These are phyloP conservation scores for Candida qinlingensis DNA, from an alignment of 805 yeast genomes.

Conservation along the genomic window DNA sequence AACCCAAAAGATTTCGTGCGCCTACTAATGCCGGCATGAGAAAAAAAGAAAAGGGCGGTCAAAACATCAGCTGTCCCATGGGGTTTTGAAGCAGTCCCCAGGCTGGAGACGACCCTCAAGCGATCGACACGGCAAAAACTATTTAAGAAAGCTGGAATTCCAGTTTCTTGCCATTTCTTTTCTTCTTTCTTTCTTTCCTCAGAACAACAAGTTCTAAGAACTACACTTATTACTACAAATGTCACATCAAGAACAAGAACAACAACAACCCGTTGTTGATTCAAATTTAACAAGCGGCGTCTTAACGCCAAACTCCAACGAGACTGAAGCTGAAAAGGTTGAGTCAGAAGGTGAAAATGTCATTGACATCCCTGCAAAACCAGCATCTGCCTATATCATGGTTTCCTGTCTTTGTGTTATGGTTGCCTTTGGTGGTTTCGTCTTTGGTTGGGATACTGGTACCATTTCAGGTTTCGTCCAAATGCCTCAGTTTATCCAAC, in stretches of 20 bases:
- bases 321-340: conserved; percentile 12
- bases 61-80: conserved; percentile 4
- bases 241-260: conserved; percentile 14
- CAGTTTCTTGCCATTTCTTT: neutral
- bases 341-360: conserved; percentile 8
- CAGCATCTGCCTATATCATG: conserved; percentile 24
- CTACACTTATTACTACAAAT: neutral
- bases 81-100: neutral
- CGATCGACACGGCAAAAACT: neutral
- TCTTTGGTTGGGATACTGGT: conserved; percentile 80
- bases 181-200: neutral
- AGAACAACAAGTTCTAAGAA: neutral
- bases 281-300: conserved; percentile 16
- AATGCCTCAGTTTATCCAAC: conserved; percentile 43
- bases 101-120: neutral
- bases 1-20: neutral
- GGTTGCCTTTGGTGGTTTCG: conserved; percentile 74
- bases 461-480: conserved; percentile 71
- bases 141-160: neutral
- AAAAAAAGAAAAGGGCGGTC: neutral
- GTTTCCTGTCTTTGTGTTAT: conserved; percentile 25
- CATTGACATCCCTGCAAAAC: conserved; percentile 27
- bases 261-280: conserved; percentile 6
- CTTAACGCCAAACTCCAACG: conserved; percentile 17
- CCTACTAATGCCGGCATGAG: neutral